Base-by-base conservation (phyloP, 169 alveolate genomes). In the Cyclospora cayetanensis region DNA sequence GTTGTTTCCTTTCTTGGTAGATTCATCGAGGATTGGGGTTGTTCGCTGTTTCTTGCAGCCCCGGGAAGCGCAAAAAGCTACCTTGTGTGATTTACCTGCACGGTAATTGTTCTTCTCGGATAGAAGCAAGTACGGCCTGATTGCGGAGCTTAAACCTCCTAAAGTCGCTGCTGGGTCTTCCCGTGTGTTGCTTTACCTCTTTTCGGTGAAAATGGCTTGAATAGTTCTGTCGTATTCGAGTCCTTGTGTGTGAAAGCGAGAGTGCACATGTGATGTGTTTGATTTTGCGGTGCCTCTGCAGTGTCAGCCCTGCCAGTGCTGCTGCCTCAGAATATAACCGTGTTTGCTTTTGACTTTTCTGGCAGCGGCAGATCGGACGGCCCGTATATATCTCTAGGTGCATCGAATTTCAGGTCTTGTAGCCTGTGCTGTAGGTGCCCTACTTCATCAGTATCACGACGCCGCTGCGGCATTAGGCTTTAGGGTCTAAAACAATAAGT, bases 1-100 rank as follows among this genome's bases (percentile, higher is more conserved):
- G n/a, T n/a, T n/a, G n/a, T n/a, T n/a, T n/a, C n/a, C n/a, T n/a
- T n/a, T n/a, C n/a, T n/a, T n/a, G n/a, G n/a, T n/a, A n/a, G n/a
- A n/a, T n/a, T n/a, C n/a, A n/a, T 65, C 31, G n/a, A 65, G 76
- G 76, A 41, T 65, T 65, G n/a, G 31, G 76, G 76, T 18, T 65
- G n/a, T 46, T 9, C 46, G 63, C 35, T 90, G 4, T 9, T 53
- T 29, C 31, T 4, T 42, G 34, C 63, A 84, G 94, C 70, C 82
- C 96, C 53, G 93, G 97, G 34, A 84, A 53, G 27, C 42, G 90
- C 1, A 93, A 94, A n/a, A 90, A 94, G 66, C 93, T 97, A 4
- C 99, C 99, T 15, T 97, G 99, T 90, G 99, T 97, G 5, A 93
- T 98, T 22, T 98, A 97, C 90, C 92, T 98, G 27, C 99, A 98